A percentile compares a stretch with the other conserved stretches of the same genome.
Conservation (phyloP, 495 filamentous ascomycete genomes). For the Pseudotulostoma volvatum region DNA sequence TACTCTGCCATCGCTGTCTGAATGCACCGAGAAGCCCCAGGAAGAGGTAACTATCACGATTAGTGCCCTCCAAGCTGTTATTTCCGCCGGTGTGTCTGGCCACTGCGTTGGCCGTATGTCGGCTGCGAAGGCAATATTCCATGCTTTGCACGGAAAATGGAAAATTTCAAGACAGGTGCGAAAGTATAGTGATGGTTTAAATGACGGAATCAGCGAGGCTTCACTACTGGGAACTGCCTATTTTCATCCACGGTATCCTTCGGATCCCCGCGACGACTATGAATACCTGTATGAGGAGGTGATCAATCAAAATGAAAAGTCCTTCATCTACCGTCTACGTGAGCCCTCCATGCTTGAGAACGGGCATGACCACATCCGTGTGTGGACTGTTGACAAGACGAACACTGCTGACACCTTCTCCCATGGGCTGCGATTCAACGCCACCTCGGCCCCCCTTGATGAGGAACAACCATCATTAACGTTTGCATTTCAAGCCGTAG, state of each 20-base stretch:
- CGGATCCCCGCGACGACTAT: not conserved
- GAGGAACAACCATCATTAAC: not conserved
- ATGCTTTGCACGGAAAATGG: constrained; percentile 63
- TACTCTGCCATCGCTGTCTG: not conserved
- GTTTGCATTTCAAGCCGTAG: not conserved
- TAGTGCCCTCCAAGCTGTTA: constrained; percentile 8
- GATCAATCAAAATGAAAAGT: not conserved
- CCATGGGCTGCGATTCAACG: not conserved
- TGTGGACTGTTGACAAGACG: not conserved
- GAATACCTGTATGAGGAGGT: not conserved
- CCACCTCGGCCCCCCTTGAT: not conserved
- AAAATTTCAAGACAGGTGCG: not conserved
- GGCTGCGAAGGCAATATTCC: constrained; percentile 40
- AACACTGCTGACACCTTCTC: not conserved
- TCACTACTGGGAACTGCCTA: not conserved
- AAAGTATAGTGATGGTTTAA: not conserved
- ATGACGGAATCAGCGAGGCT: not conserved
- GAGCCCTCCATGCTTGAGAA: not conserved
- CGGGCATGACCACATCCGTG: not conserved
- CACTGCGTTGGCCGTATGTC: constrained; percentile 3
- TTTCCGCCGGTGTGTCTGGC: constrained; percentile 1
- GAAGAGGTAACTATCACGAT: constrained; percentile 2
- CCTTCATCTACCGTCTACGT: not conserved
- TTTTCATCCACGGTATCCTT: not conserved
- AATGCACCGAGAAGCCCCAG: not conserved